A percentile compares a stretch with the other conserved stretches of the same genome.
Conservation (phyloP, 108 stramenopile genomes). For the Aurantiochytrium sp. region DNA sequence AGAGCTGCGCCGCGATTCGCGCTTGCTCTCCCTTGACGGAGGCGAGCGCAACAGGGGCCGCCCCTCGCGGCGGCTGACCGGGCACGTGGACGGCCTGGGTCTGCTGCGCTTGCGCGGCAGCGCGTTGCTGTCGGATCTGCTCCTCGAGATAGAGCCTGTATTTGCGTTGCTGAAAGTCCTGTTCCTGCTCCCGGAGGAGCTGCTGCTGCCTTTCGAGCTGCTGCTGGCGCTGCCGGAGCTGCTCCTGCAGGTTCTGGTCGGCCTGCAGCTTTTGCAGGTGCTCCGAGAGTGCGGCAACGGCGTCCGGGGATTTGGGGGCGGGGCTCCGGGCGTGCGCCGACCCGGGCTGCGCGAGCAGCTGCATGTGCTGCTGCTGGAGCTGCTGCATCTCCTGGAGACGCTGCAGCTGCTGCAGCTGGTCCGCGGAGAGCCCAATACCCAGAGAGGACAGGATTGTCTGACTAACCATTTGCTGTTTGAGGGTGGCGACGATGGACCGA, state of each 20-base stretch:
- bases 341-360: too few species aligned
- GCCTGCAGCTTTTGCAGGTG: background rate
- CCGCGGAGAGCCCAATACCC: background rate
- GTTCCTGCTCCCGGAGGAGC: background rate
- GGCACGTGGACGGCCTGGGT: too few species aligned
- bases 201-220: background rate
- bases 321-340: too few species aligned
- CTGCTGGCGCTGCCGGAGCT: background rate
- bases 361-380: background rate
- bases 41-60: too few species aligned
- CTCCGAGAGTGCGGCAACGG: background rate
- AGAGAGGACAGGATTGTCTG: background rate
- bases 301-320: background rate
- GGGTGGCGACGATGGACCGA: background rate
- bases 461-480: conserved; percentile 20
- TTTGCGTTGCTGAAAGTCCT: background rate
- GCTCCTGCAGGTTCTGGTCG: background rate
- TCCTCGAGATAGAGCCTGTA: background rate
- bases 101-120: background rate
- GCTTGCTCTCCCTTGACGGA: background rate
- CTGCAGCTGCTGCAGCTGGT: background rate
- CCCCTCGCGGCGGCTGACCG: too few species aligned
- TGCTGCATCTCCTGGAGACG: background rate
- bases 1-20: background rate
- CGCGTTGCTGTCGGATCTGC: background rate